Conservation (phyloP, 768 basidiomycete genomes). For the Boletellus ananiceps region DNA sequence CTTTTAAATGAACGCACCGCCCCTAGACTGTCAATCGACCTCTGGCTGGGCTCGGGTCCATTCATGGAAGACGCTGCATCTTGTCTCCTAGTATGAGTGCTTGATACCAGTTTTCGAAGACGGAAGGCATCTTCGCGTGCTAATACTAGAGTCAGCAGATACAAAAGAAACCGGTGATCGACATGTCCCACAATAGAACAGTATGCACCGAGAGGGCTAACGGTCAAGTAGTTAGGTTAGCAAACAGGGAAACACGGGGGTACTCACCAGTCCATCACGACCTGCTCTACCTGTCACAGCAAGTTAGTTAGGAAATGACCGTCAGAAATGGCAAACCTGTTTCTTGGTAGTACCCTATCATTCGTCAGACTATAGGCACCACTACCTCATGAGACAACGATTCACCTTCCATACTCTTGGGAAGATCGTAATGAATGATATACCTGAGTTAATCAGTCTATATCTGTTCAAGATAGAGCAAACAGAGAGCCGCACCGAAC, state of each 20-base stretch:
- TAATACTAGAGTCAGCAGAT: constrained; percentile 22
- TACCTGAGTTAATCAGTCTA: constrained; percentile 40
- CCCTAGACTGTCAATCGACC: constrained; percentile 58
- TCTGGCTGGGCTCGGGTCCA: constrained; percentile 62
- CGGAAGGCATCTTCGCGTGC: constrained; percentile 71
- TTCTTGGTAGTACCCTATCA: constrained; percentile 79
- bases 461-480: not conserved
- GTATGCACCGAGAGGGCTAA: constrained; percentile 73
- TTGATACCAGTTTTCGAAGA: constrained; percentile 49
- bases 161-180: not conserved
- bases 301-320: constrained; percentile 1
- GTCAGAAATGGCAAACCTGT: constrained; percentile 47
- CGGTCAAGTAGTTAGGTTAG: not conserved
- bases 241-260: not conserved
- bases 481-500: constrained; percentile 45
- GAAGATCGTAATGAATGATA: constrained; percentile 77
- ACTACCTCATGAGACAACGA: not conserved
- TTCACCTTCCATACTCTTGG: constrained; percentile 78
- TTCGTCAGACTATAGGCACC: not conserved
- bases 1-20: constrained; percentile 39
- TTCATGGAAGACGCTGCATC: constrained; percentile 39
- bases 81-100: constrained; percentile 42
- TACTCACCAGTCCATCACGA: constrained; percentile 65
- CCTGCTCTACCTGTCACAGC: constrained; percentile 62
- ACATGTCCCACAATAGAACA: constrained; percentile 67